Evolutionary conservation across 1,284 basidiomycete species (phyloP).

Genomic region (Cystobasidium pallidum): DNA sequence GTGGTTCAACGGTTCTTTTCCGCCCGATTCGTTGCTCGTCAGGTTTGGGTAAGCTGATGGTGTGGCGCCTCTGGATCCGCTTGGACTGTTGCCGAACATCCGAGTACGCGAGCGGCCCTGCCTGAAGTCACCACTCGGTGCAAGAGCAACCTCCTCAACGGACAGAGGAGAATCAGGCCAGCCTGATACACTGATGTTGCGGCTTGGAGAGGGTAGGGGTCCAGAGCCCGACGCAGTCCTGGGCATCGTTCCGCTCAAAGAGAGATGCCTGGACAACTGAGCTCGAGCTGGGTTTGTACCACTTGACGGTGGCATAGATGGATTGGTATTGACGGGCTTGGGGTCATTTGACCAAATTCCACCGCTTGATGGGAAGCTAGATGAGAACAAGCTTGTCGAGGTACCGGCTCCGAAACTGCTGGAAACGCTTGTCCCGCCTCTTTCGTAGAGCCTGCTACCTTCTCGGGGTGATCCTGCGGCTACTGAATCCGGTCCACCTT

Average conservation of each 20-base stretch:
- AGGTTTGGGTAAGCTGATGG: neutral
- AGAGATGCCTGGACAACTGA: conserved; percentile 30
- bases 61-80: neutral
- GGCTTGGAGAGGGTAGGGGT: neutral
- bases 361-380: conserved; percentile 31
- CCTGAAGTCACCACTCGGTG: conserved; percentile 9
- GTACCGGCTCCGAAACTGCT: conserved; percentile 21
- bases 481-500: conserved; percentile 8
- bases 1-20: neutral
- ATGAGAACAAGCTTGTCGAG: conserved; percentile 28
- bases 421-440: conserved; percentile 20
- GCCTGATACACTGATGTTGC: neutral
- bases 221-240: conserved; percentile 1
- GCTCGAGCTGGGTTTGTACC: conserved; percentile 10
- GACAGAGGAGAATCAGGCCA: conserved; percentile 36
- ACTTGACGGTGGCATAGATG: conserved; percentile 29
- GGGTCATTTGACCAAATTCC: conserved; percentile 36
- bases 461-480: conserved; percentile 35
- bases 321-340: conserved; percentile 14
- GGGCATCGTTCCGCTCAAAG: conserved; percentile 29
- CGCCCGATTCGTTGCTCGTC: neutral
- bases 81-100: neutral
- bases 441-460: conserved; percentile 32
- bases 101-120: conserved; percentile 31
- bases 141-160: conserved; percentile 4